Percentiles rank a stretch among this genome's conserved stretches.
Conservation (phyloP, 345 rosid genomes). For the Rhizophora apiculata region DNA sequence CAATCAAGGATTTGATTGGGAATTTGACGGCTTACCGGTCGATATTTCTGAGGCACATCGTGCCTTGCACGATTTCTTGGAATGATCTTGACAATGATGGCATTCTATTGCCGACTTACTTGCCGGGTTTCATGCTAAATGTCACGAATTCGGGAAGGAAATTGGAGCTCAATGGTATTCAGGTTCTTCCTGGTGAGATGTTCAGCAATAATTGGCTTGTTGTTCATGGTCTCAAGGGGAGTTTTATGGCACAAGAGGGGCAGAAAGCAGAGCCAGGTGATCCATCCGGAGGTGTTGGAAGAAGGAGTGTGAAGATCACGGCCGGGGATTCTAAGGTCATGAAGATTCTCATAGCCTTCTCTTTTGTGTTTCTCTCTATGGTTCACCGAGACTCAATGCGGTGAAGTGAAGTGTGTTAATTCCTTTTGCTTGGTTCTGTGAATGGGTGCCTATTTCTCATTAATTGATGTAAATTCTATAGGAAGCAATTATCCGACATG, state of each 20-base stretch:
- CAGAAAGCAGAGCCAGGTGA: neutral
- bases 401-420: neutral
- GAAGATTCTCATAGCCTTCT: neutral
- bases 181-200: slow-evolving; percentile 36
- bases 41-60: slow-evolving; percentile 24
- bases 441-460: too few relatives aligned
- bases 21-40: slow-evolving; percentile 10
- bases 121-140: slow-evolving; percentile 27
- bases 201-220: slow-evolving; percentile 32
- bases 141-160: slow-evolving; percentile 36
- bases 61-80: slow-evolving; percentile 27
- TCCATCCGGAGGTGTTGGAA: neutral
- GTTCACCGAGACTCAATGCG: neutral
- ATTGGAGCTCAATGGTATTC: slow-evolving; percentile 43
- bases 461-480: too few relatives aligned
- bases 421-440: too few relatives aligned
- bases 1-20: neutral
- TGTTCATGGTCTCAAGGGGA: slow-evolving; percentile 42
- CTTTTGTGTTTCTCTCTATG: neutral
- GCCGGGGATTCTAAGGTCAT: too few relatives aligned
- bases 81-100: slow-evolving; percentile 18
- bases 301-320: neutral
- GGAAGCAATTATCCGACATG: too few relatives aligned
- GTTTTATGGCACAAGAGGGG: neutral
- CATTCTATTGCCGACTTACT: slow-evolving; percentile 10